These are phyloP conservation scores for Miscanthus sacchariflorus DNA, from an alignment of 202 grass and related monocot genomes.

Conservation along the genomic window DNA sequence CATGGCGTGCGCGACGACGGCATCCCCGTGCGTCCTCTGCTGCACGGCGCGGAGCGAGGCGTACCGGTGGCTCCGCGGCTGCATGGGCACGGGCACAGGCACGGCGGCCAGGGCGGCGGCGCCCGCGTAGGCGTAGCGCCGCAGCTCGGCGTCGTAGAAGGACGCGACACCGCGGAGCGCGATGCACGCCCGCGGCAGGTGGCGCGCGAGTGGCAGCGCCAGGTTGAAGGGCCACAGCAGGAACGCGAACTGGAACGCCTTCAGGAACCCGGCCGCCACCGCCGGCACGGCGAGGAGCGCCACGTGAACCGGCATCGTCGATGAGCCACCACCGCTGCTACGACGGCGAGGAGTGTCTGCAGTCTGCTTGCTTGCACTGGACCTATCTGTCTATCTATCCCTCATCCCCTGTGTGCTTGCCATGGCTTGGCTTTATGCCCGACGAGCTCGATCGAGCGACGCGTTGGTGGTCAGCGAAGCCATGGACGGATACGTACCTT, in stretches of 20 bases:
- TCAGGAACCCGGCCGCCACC: conserved; percentile 42
- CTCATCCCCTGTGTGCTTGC: not conserved
- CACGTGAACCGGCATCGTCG: conserved; percentile 44
- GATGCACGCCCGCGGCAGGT: conserved; percentile 52
- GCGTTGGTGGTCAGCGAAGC: not conserved
- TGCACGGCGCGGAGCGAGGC: not conserved
- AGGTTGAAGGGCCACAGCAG: conserved; percentile 68
- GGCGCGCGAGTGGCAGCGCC: conserved; percentile 52
- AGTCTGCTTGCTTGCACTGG: not conserved
- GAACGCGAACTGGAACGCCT: conserved; percentile 55
- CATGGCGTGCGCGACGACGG: conserved; percentile 43
- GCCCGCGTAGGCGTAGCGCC: not conserved
- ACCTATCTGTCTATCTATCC: not conserved
- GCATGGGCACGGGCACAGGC: not conserved
- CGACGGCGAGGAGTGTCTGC: conserved; percentile 43
- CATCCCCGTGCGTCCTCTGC: not conserved
- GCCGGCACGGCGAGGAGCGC: conserved; percentile 52
- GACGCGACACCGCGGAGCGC: not conserved
- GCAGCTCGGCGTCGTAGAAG: conserved; percentile 49
- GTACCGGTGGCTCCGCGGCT: not conserved
- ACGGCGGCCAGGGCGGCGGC: not conserved
- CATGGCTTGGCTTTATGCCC: not conserved
- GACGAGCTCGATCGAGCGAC: not conserved
- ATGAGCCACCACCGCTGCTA: not conserved
- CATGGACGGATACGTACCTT: conserved; percentile 10